Evolutionary conservation across 805 yeast genomes (phyloP).

Genomic region (Candida ponderosae): DNA sequence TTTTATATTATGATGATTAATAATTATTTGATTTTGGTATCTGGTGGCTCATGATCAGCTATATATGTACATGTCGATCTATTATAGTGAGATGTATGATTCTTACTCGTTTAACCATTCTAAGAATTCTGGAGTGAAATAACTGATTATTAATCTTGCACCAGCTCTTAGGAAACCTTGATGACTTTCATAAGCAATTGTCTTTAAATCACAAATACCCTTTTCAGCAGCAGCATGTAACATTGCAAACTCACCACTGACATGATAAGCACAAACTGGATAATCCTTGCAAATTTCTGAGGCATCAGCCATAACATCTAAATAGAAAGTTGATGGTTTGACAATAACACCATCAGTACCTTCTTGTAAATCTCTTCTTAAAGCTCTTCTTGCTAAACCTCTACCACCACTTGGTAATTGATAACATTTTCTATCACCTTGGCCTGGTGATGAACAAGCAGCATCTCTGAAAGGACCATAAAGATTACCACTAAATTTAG

Average conservation of each 20-base stretch:
- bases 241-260: constrained; percentile 97
- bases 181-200: constrained; percentile 76
- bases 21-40: too few relatives aligned
- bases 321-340: constrained; percentile 92
- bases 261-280: constrained; percentile 94
- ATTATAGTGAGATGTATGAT: too few relatives aligned
- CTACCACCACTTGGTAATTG: constrained; percentile 91
- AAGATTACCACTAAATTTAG: constrained; percentile 83
- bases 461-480: constrained; percentile 99
- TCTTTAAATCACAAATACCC: constrained; percentile 80
- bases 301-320: constrained; percentile 88
- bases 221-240: constrained; percentile 96
- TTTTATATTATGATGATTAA: too few relatives aligned
- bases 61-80: too few relatives aligned
- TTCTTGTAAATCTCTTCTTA: constrained; percentile 76
- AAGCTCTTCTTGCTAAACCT: constrained; percentile 90
- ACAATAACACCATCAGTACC: constrained; percentile 96
- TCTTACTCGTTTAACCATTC: constrained; percentile 68
- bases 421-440: constrained; percentile 88
- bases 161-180: constrained; percentile 93
- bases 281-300: constrained; percentile 70
- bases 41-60: too few relatives aligned
- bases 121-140: constrained; percentile 91
- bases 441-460: constrained; percentile 83
- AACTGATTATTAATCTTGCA: constrained; percentile 83